A percentile compares a stretch with the other conserved stretches of the same genome.
These are phyloP conservation scores for Mortierella sp. DNA, from an alignment of 371 early-diverging fungal species.

Conservation along the genomic window DNA sequence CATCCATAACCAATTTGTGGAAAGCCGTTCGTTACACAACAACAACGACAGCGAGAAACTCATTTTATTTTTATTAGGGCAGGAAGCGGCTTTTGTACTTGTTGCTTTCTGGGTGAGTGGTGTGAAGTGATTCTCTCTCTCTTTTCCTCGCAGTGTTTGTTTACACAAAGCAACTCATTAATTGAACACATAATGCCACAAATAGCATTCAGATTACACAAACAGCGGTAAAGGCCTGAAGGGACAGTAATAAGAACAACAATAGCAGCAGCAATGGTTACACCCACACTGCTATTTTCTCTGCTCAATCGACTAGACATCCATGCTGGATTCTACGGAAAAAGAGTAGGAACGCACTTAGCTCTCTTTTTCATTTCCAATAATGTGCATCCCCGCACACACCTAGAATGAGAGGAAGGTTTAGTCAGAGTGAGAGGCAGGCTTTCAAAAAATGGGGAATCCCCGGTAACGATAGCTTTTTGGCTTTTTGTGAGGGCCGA, in stretches of 20 bases:
- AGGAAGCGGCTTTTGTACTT: too few species aligned
- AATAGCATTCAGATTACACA: background rate
- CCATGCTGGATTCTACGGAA: background rate
- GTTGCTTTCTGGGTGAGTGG: too few species aligned
- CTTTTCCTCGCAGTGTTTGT: too few species aligned
- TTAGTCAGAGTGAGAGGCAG: background rate
- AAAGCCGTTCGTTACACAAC: background rate
- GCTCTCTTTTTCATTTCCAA: background rate
- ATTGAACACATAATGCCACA: background rate
- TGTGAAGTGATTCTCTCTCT: too few species aligned
- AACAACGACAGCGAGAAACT: background rate
- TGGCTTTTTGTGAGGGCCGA: background rate
- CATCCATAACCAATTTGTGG: conserved; percentile 5
- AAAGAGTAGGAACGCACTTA: background rate
- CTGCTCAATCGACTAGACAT: background rate
- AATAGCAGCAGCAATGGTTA: background rate
- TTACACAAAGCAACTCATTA: background rate
- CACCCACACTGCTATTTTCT: too few species aligned
- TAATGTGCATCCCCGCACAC: conserved; percentile 4
- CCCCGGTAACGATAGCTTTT: background rate
- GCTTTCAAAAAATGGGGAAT: background rate
- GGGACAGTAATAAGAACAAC: background rate
- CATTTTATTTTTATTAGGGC: too few species aligned
- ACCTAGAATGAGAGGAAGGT: background rate
- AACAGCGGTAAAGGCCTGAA: too few species aligned